These are phyloP conservation scores for Pseudopediastrum boryanum DNA, from an alignment of 139 green algal species.

Conservation along the genomic window DNA sequence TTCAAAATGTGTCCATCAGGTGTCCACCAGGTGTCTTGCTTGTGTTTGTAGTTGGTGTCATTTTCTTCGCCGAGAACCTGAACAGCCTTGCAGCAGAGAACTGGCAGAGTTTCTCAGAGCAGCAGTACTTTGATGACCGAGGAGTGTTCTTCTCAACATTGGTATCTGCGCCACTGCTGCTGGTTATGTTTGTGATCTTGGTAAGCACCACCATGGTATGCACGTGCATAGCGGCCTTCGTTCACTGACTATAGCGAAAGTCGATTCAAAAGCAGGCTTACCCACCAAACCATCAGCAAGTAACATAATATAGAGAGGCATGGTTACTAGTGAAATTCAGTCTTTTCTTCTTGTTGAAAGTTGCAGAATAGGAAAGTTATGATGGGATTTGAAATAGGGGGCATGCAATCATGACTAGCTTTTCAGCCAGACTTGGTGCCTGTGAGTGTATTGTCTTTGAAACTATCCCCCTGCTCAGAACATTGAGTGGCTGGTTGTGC, in stretches of 20 bases:
- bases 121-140: conserved; percentile 61
- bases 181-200: conserved; percentile 60
- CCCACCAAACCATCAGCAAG: too few relatives aligned
- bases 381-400: too few relatives aligned
- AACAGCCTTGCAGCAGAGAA: conserved; percentile 50
- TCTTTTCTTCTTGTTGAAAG: neutral
- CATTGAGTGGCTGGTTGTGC: neutral
- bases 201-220: conserved; percentile 8
- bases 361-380: neutral
- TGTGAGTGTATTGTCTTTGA: too few relatives aligned
- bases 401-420: too few relatives aligned
- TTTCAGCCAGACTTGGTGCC: too few relatives aligned
- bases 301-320: neutral
- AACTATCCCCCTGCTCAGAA: neutral
- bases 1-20: neutral
- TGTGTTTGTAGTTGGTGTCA: neutral
- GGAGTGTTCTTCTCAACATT: conserved; percentile 56
- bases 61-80: conserved; percentile 51
- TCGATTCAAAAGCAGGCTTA: neutral
- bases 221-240: neutral
- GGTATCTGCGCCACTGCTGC: conserved; percentile 53
- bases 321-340: neutral
- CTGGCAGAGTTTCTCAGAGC: conserved; percentile 50
- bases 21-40: neutral
- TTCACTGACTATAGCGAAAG: neutral